Percentiles rank a stretch among this genome's conserved stretches.
These are phyloP conservation scores for Marchantia paleacea DNA, from an alignment of 225 moss, liverwort and hornwort species.

Conservation along the genomic window DNA sequence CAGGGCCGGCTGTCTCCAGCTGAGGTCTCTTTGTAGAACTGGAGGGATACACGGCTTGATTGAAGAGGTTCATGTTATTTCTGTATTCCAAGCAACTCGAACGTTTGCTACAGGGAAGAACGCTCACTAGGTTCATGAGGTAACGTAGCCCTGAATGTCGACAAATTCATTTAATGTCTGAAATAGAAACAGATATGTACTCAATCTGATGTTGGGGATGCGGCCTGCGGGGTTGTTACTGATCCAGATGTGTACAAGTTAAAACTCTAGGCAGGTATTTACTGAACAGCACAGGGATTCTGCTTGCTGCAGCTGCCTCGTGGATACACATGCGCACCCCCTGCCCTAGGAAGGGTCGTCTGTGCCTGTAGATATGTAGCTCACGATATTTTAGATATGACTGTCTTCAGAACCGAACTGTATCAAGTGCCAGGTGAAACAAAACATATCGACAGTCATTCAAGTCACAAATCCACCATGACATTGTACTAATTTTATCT, in stretches of 20 bases:
- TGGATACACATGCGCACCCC: not conserved
- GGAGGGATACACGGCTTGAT: constrained; percentile 5
- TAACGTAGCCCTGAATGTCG: not conserved
- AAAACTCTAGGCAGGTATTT: not conserved
- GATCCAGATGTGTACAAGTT: too few relatives aligned
- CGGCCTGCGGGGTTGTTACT: too few relatives aligned
- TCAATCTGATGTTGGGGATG: not conserved
- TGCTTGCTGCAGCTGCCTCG: constrained; percentile 1
- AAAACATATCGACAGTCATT: not conserved
- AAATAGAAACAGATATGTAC: not conserved
- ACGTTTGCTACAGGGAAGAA: not conserved
- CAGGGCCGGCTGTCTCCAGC: not conserved
- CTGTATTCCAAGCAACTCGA: not conserved
- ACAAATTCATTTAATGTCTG: not conserved
- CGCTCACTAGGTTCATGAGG: not conserved
- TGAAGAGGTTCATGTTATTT: not conserved
- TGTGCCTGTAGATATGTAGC: not conserved
- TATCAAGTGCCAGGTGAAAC: constrained; percentile 3
- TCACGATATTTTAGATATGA: not conserved
- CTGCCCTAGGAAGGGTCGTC: not conserved
- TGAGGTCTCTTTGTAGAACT: not conserved
- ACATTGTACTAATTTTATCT: too few relatives aligned
- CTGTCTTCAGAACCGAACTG: not conserved
- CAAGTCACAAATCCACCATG: not conserved
- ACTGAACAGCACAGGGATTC: not conserved